Evolutionary conservation across 108 stramenopile species (phyloP).

Genomic region (Cylindrotheca fusiformis): DNA sequence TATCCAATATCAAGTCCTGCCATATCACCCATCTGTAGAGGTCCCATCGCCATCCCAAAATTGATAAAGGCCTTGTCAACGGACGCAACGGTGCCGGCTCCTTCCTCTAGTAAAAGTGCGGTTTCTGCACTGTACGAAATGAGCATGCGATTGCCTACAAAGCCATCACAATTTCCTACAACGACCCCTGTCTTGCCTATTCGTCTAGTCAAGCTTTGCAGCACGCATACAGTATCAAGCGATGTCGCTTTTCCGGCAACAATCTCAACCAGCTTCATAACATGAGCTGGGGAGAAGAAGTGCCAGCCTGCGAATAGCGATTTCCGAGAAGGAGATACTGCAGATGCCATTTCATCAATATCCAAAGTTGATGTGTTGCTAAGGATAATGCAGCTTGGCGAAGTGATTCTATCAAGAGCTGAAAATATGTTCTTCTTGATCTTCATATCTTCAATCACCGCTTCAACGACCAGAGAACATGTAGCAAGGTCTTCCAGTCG

Average conservation of each 20-base stretch:
- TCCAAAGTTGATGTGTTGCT: slow-evolving; percentile 91
- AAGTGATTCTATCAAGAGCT: slow-evolving; percentile 71
- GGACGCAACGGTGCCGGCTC: slow-evolving; percentile 49
- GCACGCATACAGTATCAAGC: slow-evolving; percentile 62
- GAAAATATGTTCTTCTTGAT: slow-evolving; percentile 90
- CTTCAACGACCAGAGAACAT: slow-evolving; percentile 88
- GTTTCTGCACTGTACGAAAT: slow-evolving; percentile 82
- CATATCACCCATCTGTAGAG: slow-evolving; percentile 90
- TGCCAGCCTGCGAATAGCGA: slow-evolving; percentile 92
- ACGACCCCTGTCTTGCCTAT: slow-evolving; percentile 92
- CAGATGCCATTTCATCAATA: slow-evolving; percentile 90
- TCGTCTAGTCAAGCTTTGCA: slow-evolving; percentile 76
- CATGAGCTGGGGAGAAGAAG: slow-evolving; percentile 94
- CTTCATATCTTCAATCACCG: slow-evolving; percentile 93
- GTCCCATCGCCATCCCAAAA: slow-evolving; percentile 84
- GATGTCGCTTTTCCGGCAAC: slow-evolving; percentile 71
- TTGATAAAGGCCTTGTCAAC: slow-evolving; percentile 73
- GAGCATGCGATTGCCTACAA: slow-evolving; percentile 96
- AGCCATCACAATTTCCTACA: slow-evolving; percentile 97
- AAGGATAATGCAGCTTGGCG: slow-evolving; percentile 42
- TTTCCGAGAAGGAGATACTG: slow-evolving; percentile 48
- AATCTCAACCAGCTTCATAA: slow-evolving; percentile 96
- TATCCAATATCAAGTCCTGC: slow-evolving; percentile 96
- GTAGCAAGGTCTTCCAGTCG: slow-evolving; percentile 45
- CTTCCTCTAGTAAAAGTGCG: slow-evolving; percentile 58